phyloP scores from a whole-genome alignment of 805 yeast species.

The Cephaloascus fragrans region DNA sequence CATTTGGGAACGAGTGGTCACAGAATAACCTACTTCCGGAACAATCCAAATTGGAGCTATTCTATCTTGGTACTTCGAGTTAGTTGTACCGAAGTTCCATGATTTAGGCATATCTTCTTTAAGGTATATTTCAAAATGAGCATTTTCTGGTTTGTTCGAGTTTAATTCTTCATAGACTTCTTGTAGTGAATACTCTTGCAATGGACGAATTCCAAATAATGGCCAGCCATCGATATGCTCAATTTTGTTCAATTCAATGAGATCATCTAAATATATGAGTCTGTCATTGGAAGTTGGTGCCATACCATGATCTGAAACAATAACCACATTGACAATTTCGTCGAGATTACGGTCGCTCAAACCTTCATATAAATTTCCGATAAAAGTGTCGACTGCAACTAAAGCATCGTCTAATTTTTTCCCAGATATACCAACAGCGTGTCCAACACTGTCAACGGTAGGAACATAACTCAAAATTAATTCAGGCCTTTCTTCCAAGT shows the following conservation, averaged over 20 bases:
- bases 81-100: slow-evolving; percentile 44
- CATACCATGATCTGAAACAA: slow-evolving; percentile 93
- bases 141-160: slow-evolving; percentile 15
- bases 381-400: slow-evolving; percentile 53
- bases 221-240: slow-evolving; percentile 81
- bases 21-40: slow-evolving; percentile 73
- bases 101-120: slow-evolving; percentile 45
- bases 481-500: slow-evolving; percentile 55
- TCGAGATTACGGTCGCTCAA: slow-evolving; percentile 46
- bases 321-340: slow-evolving; percentile 59
- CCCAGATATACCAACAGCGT: slow-evolving; percentile 60
- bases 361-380: slow-evolving; percentile 39
- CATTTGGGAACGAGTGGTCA: slow-evolving; percentile 54
- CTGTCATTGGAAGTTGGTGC: slow-evolving; percentile 72
- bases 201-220: slow-evolving; percentile 66
- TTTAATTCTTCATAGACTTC: slow-evolving; percentile 39
- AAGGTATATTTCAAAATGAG: slow-evolving; percentile 36
- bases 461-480: slow-evolving; percentile 73
- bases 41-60: slow-evolving; percentile 82
- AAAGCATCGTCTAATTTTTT: slow-evolving; percentile 43
- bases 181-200: slow-evolving; percentile 21
- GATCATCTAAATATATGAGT: slow-evolving; percentile 62
- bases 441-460: slow-evolving; percentile 73
- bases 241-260: slow-evolving; percentile 43
- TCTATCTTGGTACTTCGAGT: slow-evolving; percentile 37